These are phyloP conservation scores for Albugo laibachii DNA, from an alignment of 352 stramenopile species.

Conservation along the genomic window DNA sequence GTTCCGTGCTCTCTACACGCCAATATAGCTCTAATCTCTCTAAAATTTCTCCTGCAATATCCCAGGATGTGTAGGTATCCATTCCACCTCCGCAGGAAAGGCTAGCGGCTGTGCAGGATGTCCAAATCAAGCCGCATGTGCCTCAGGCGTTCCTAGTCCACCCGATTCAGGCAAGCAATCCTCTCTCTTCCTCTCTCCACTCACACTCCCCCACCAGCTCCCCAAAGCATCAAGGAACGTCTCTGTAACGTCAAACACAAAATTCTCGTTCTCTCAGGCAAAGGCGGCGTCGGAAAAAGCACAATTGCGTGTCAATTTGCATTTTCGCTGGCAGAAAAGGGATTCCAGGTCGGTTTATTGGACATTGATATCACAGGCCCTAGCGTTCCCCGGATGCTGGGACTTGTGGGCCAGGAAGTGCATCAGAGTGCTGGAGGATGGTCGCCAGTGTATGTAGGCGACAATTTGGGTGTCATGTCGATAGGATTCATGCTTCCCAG, in stretches of 20 bases:
- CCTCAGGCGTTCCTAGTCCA: constrained; percentile 79
- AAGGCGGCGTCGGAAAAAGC: constrained; percentile 98
- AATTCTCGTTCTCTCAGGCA: constrained; percentile 97
- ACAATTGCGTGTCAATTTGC: constrained; percentile 97
- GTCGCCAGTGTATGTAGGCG: constrained; percentile 97
- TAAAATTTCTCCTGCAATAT: neutral
- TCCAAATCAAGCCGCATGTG: constrained; percentile 93
- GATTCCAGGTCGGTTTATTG: constrained; percentile 92
- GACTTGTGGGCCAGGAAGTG: constrained; percentile 83
- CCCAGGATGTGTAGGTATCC: constrained; percentile 85
- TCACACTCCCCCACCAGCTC: neutral
- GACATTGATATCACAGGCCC: constrained; percentile 99
- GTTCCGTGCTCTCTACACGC: neutral
- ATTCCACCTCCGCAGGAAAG: constrained; percentile 89
- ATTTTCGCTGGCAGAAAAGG: constrained; percentile 87
- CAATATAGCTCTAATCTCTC: neutral
- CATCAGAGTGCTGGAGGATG: constrained; percentile 97
- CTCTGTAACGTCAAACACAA: constrained; percentile 86
- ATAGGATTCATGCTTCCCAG: constrained; percentile 98
- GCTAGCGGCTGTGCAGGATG: constrained; percentile 90
- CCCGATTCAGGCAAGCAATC: constrained; percentile 32
- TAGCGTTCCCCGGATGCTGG: constrained; percentile 95
- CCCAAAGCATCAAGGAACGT: constrained; percentile 70
- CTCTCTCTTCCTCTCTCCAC: neutral
- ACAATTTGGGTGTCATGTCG: constrained; percentile 98